phyloP scores from a whole-genome alignment of 2,329 filamentous ascomycete species.

The Fusarium burgessii region DNA sequence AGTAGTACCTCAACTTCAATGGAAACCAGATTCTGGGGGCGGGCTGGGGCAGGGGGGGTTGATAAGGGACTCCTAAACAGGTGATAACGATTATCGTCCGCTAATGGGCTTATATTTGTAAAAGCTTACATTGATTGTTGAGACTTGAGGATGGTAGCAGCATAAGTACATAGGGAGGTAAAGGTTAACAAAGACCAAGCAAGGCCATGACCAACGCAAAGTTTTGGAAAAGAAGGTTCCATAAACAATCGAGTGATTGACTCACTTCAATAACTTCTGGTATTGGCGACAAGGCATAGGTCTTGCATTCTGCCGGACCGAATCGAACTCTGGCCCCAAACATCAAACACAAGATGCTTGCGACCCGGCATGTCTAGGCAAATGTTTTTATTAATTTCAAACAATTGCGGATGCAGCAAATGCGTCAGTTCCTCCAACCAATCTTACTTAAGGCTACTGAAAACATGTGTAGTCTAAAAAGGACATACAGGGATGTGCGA shows the following conservation, averaged over 20 bases:
- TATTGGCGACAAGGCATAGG: not conserved
- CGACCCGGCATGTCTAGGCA: constrained; percentile 4
- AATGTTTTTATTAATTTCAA: not conserved
- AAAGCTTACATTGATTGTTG: not conserved
- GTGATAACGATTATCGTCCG: constrained; percentile 15
- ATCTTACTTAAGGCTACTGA: not conserved
- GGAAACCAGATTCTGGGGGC: constrained; percentile 25
- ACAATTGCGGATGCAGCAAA: constrained; percentile 10
- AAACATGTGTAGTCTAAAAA: not conserved
- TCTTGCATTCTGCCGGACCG: not conserved
- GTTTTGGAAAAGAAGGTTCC: not conserved
- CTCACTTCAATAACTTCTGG: not conserved
- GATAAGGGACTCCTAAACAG: constrained; percentile 13
- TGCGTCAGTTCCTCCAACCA: not conserved
- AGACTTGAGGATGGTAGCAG: not conserved
- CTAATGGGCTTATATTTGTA: not conserved
- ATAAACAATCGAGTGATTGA: not conserved
- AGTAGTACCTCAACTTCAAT: constrained; percentile 11
- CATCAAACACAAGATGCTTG: constrained; percentile 14
- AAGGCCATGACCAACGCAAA: not conserved
- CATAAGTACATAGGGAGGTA: not conserved
- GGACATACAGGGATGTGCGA: constrained; percentile 19
- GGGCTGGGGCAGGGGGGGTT: constrained; percentile 10
- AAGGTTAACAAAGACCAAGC: not conserved
- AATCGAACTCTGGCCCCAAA: not conserved